Evolutionary conservation across 1,284 basidiomycete genomes (phyloP).

Genomic region (Fomes fomentarius): DNA sequence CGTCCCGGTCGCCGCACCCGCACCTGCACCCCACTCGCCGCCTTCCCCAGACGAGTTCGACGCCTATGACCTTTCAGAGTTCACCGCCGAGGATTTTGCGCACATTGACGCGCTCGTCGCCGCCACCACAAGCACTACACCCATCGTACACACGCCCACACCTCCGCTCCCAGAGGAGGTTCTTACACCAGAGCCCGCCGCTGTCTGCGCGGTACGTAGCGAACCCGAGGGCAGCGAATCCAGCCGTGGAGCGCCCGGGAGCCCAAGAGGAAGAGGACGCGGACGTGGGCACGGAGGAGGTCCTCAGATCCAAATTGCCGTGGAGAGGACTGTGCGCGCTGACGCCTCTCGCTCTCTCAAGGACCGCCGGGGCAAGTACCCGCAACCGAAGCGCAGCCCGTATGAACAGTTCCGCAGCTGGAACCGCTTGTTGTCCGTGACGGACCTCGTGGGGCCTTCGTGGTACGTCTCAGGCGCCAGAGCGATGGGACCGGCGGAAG

Average conservation of each 20-base stretch:
- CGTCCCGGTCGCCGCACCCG: not conserved
- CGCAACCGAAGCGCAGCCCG: conserved; percentile 25
- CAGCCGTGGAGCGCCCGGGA: not conserved
- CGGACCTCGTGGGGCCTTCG: conserved; percentile 50
- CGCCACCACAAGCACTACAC: too few species aligned
- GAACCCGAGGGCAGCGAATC: not conserved
- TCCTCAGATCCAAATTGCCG: conserved; percentile 32
- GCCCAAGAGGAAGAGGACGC: not conserved
- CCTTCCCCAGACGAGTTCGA: conserved; percentile 36
- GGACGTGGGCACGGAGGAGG: conserved; percentile 25
- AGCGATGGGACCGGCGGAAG: too few species aligned
- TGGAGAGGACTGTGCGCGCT: conserved; percentile 29
- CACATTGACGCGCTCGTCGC: conserved; percentile 47
- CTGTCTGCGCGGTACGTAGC: not conserved
- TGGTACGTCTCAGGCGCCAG: too few species aligned
- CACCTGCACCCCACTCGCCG: not conserved
- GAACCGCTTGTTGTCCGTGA: conserved; percentile 38
- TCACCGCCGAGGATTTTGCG: conserved; percentile 60
- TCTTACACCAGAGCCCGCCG: not conserved
- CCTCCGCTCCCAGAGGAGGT: not conserved
- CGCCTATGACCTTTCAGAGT: conserved; percentile 55
- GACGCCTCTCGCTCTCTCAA: conserved; percentile 25
- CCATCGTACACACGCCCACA: conserved; percentile 35
- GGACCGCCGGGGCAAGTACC: conserved; percentile 10
- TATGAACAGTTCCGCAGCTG: conserved; percentile 29